phyloP scores from a whole-genome alignment of 139 green algal species.

The Micractinium conductrix region DNA sequence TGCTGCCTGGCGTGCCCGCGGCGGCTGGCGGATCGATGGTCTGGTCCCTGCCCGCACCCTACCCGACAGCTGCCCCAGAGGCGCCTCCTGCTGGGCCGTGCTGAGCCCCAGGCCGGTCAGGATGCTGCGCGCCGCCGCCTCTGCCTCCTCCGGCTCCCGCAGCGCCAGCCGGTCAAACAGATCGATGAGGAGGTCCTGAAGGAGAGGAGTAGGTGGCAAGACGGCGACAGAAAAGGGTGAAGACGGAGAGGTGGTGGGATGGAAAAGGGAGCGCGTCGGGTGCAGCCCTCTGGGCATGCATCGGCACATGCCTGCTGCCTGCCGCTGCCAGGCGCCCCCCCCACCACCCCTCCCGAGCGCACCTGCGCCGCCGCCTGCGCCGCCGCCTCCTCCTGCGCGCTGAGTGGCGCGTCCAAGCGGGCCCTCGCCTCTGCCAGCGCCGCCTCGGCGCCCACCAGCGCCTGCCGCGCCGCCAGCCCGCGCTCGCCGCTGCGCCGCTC shows the following conservation, averaged over 20 bases:
- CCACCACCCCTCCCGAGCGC: background rate
- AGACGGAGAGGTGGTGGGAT: too few species aligned
- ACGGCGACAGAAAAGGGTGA: too few species aligned
- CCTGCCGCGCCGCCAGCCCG: constrained; percentile 32
- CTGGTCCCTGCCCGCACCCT: background rate
- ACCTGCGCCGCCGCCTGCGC: constrained; percentile 18
- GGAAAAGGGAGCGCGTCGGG: background rate
- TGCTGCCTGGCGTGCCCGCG: too few species aligned
- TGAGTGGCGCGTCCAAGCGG: background rate
- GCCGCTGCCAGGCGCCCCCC: too few species aligned
- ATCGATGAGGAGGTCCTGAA: constrained; percentile 37
- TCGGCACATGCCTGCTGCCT: background rate
- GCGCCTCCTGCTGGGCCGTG: constrained; percentile 26
- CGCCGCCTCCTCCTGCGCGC: background rate
- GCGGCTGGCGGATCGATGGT: background rate
- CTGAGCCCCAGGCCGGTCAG: constrained; percentile 57
- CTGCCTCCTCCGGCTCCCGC: constrained; percentile 34
- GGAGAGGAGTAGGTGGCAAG: background rate
- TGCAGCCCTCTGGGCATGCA: background rate
- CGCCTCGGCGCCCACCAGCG: constrained; percentile 27
- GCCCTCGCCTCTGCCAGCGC: background rate
- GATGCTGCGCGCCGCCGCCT: constrained; percentile 34
- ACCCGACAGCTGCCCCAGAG: constrained; percentile 46
- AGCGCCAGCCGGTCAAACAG: constrained; percentile 41
- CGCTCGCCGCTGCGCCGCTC: constrained; percentile 39